Base-by-base conservation (phyloP, 345 rosid species). In the Melaleuca quinquenervia region DNA sequence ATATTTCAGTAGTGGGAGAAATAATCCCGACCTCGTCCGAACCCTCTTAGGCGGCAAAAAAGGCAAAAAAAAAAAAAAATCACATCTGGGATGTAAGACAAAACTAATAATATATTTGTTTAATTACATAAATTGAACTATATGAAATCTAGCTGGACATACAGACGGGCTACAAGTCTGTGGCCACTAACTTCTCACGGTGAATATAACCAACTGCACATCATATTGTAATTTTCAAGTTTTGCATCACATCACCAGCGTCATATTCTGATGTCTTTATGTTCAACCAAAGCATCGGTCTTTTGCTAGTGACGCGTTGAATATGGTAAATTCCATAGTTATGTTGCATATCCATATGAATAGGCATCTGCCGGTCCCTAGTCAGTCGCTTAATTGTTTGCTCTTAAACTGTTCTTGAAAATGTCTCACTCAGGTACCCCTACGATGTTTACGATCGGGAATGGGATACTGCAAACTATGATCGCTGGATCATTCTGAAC, bases 391-490 rank as follows among this genome's bases (percentile, higher is more conserved):
- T 56, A 26, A 56, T 12, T 26, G 14, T 24, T 56, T 26, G 24
- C 29, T 56, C 29, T 26, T 56, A 11, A 11, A 56, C 64, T 56
- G 3, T 90, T 24, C 11, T 82, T 84, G 4, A 90, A 88, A 18
- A 55, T 12, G 70, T 22, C 21, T 44, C 41, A 45, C 48, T 29
- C 52, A 84, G 86, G 82, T 50, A 84, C 52, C 82, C 82, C 7
- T 0, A 50, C 50, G 86, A 84, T 32, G 82, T 49, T 27, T 62
- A 48, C 6, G 86, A 84, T 32, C 82, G 86, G 6, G 3, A 15
- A 9, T 64, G 76, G 76, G 2, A 0, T 1, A 0, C 0, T 3
- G 0, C 7, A 1, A 0, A 18, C 76, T 3, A 62, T 29, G 0
- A 6, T 26, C 0, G 0, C 0, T 29, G 6, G 76, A 1, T 3